phyloP scores from a whole-genome alignment of 2,329 filamentous ascomycete genomes.

The Diaporthe ampelina region DNA sequence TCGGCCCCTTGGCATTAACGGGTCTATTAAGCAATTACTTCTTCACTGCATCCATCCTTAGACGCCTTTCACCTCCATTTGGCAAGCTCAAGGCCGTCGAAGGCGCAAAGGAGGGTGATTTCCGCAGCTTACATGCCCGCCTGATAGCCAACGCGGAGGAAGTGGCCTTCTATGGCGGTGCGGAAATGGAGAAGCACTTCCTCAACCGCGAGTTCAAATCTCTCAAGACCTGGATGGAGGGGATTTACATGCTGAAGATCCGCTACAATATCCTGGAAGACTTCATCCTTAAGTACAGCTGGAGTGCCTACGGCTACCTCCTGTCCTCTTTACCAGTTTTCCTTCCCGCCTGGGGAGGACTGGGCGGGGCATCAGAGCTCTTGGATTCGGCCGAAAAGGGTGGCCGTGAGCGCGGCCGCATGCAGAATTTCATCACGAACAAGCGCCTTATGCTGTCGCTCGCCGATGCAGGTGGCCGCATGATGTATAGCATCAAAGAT shows the following conservation, averaged over 20 bases:
- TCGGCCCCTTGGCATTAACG: slow-evolving; percentile 88
- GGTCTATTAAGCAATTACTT: slow-evolving; percentile 95
- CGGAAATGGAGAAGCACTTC: slow-evolving; percentile 94
- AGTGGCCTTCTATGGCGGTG: slow-evolving; percentile 96
- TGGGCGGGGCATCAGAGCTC: slow-evolving; percentile 80
- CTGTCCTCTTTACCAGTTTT: slow-evolving; percentile 95
- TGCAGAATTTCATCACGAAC: slow-evolving; percentile 99
- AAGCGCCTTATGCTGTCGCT: slow-evolving; percentile 98
- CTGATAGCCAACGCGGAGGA: slow-evolving; percentile 98
- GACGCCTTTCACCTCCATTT: slow-evolving; percentile 92
- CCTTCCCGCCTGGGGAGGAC: slow-evolving; percentile 91
- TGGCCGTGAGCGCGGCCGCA: slow-evolving; percentile 83
- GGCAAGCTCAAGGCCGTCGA: slow-evolving; percentile 97
- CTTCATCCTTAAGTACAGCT: slow-evolving; percentile 97
- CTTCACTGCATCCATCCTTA: slow-evolving; percentile 89
- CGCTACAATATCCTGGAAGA: slow-evolving; percentile 99
- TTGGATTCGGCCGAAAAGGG: slow-evolving; percentile 60
- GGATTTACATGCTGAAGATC: slow-evolving; percentile 97
- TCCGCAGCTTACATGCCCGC: slow-evolving; percentile 89
- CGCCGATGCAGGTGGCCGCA: slow-evolving; percentile 93
- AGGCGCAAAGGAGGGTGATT: slow-evolving; percentile 94
- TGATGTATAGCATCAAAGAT: slow-evolving; percentile 99
- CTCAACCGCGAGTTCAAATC: slow-evolving; percentile 93
- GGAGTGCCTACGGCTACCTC: slow-evolving; percentile 97
- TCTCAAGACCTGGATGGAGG: slow-evolving; percentile 96